Evolutionary conservation across 176 grass and related monocot species (phyloP), one percentile per base, ranked within the genome.

Genomic region (Oryza glaberrima): DNA sequence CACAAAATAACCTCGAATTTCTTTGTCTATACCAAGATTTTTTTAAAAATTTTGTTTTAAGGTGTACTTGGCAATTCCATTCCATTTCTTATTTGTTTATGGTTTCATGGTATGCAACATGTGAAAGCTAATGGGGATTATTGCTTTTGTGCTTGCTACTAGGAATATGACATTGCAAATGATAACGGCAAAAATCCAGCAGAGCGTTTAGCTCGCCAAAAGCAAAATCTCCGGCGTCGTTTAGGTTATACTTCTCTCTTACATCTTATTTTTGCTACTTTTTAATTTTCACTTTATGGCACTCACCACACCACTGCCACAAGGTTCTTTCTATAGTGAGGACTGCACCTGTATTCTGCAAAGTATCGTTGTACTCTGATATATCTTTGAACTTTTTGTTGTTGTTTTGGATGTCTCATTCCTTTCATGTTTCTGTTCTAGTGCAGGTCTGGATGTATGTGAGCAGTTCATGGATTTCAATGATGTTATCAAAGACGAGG

Each of bases 381-480:
- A 19, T 1, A 5, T 67, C 11, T 87, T 81, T n/a, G 32, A 56
- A 77, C 44, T 83, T 28, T 70, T 8, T 34, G 36, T 46, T 83
- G 11, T 19, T 73, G 47, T 84, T 51, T 69, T 70, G 32, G 56
- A 76, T 13, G 20, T 84, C 43, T 73, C 26, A 69, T 85, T 58
- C 65, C 81, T 72, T 17, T 69, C 61, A 48, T 25, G 17, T 71
- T 65, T 87, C 65, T 83, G 70, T 86, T 83, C 70, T 74, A 88
- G 54, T 85, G 75, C 90, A 97, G 95, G 96, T 82, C 88, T 99
- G 76, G 93, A 99, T 99, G 88, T 92, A n/a, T 99, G 93, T 52
- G 96, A 99, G 91, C 96, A 96, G 78, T 99, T 99, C 83, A 99
- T 99, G 96, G 96, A 99, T 94, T 88, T 99, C 67, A 94, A 76